Evolutionary conservation across 176 grass and related monocot species (phyloP).

Genomic region (Pontederia crassipes): DNA sequence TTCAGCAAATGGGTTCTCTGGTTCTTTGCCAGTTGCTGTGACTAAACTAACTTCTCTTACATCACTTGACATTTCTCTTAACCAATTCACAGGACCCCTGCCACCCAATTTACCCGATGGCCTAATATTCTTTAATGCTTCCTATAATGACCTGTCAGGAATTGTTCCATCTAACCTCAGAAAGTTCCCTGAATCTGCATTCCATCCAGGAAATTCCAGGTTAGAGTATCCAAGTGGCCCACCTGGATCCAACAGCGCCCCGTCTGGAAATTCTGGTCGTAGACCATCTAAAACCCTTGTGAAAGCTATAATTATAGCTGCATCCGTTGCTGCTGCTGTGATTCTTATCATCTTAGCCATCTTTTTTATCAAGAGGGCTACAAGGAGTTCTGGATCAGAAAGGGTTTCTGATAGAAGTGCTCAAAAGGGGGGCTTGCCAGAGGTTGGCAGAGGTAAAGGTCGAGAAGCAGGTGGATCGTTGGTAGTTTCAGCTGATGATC

Average conservation of each 20-base stretch:
- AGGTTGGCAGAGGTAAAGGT: neutral
- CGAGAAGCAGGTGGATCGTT: constrained; percentile 8
- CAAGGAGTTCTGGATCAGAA: constrained; percentile 35
- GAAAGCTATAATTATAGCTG: constrained; percentile 21
- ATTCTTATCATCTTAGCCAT: constrained; percentile 55
- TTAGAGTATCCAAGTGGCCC: constrained; percentile 45
- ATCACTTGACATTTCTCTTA: constrained; percentile 63
- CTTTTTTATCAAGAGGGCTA: constrained; percentile 55
- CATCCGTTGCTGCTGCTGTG: constrained; percentile 51
- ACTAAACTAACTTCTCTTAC: constrained; percentile 47
- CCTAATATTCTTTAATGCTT: constrained; percentile 61
- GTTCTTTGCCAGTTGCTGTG: constrained; percentile 50
- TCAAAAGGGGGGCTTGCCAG: constrained; percentile 1
- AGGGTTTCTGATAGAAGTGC: constrained; percentile 27
- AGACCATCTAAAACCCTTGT: neutral
- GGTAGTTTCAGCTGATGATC: constrained; percentile 11
- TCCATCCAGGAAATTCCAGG: constrained; percentile 78
- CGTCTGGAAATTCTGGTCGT: neutral
- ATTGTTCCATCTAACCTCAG: constrained; percentile 56
- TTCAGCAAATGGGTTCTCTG: constrained; percentile 53
- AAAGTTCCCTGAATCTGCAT: constrained; percentile 86
- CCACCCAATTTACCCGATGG: constrained; percentile 59
- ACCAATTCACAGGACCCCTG: constrained; percentile 60
- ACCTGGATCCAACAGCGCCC: constrained; percentile 24
- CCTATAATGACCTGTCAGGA: constrained; percentile 71